Percentiles rank a stretch among this genome's conserved stretches.
phyloP scores from a whole-genome alignment of 805 yeast species.

The Clavispora santaluciae region DNA sequence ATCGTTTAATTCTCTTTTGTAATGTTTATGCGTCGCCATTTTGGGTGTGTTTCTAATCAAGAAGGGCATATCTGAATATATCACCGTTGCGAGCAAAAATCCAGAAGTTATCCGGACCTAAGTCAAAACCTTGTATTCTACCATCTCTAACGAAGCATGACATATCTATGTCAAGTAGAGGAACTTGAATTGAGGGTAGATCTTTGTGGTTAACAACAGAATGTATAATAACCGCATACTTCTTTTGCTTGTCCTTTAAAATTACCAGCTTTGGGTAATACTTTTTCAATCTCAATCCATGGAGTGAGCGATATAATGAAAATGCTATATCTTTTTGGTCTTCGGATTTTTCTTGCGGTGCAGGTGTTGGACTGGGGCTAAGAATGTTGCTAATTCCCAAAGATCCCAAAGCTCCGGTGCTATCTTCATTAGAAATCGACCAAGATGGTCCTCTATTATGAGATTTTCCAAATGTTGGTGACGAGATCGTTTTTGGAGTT shows the following conservation, averaged over 20 bases:
- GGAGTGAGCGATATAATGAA: constrained; percentile 31
- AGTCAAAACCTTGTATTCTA: constrained; percentile 28
- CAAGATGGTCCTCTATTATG: not conserved
- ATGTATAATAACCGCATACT: constrained; percentile 25
- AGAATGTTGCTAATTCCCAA: constrained; percentile 15
- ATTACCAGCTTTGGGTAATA: constrained; percentile 22
- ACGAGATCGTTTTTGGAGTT: not conserved
- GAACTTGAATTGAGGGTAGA: constrained; percentile 37
- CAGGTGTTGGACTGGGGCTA: constrained; percentile 7
- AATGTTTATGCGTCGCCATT: not conserved
- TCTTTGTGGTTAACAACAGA: constrained; percentile 34
- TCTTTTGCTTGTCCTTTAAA: constrained; percentile 7
- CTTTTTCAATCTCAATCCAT: constrained; percentile 30
- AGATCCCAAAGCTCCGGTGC: constrained; percentile 4
- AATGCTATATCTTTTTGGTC: constrained; percentile 24
- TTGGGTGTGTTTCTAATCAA: not conserved
- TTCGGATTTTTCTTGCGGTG: constrained; percentile 7
- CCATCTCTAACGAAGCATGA: constrained; percentile 31
- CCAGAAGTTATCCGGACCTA: constrained; percentile 30
- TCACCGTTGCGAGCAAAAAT: constrained; percentile 38
- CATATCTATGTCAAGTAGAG: constrained; percentile 29
- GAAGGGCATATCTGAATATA: constrained; percentile 25
- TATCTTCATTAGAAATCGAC: constrained; percentile 7
- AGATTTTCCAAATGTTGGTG: not conserved
- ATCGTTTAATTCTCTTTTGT: too few relatives aligned